phyloP scores from a whole-genome alignment of 768 basidiomycete species.

The Boletus subcaerulescens region DNA sequence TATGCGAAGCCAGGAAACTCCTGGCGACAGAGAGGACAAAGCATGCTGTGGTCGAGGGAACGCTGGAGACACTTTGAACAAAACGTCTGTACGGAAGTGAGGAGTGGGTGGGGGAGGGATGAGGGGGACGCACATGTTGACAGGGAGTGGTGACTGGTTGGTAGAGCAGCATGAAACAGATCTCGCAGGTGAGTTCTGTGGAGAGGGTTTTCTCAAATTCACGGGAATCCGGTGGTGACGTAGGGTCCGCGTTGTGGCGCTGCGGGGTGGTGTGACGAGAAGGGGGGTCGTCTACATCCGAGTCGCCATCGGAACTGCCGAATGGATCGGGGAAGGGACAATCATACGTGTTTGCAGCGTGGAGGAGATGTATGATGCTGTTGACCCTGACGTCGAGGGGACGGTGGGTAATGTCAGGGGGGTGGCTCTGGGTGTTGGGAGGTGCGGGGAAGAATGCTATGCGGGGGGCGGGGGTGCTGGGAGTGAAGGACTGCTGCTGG shows the following conservation, averaged over 20 bases:
- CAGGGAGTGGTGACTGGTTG: constrained; percentile 92
- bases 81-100: constrained; percentile 62
- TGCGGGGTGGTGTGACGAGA: constrained; percentile 14
- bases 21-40: constrained; percentile 86
- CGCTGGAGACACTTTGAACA: constrained; percentile 87
- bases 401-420: not conserved
- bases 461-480: constrained; percentile 38
- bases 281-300: constrained; percentile 23
- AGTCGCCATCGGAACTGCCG: constrained; percentile 30
- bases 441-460: constrained; percentile 37
- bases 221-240: constrained; percentile 25
- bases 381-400: constrained; percentile 54
- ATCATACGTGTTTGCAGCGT: constrained; percentile 12
- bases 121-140: constrained; percentile 70
- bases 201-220: constrained; percentile 59
- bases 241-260: constrained; percentile 26
- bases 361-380: constrained; percentile 50
- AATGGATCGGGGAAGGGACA: constrained; percentile 21
- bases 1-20: constrained; percentile 71
- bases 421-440: constrained; percentile 12
- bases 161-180: constrained; percentile 81
- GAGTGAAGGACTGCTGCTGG: constrained; percentile 19
- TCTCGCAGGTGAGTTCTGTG: constrained; percentile 81
- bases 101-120: constrained; percentile 2
- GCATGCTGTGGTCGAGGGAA: constrained; percentile 77